phyloP scores from a whole-genome alignment of 352 stramenopile genomes.

The Halophytophthora polymorphica region DNA sequence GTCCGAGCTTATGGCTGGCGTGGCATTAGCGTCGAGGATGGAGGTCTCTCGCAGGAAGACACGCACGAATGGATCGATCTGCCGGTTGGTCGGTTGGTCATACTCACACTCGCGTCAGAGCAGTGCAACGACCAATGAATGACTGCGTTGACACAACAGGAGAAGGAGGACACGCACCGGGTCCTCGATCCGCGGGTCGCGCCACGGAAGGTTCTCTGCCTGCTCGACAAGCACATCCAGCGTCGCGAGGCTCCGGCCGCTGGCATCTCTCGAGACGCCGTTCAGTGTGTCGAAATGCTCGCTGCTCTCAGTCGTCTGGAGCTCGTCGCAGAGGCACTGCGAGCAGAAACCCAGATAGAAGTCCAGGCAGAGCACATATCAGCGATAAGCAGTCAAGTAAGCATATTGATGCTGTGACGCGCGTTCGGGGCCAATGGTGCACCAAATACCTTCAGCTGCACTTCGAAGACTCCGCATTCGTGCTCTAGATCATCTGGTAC shows the following conservation, averaged over 20 bases:
- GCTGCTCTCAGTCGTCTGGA: constrained; percentile 14
- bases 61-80: constrained; percentile 62
- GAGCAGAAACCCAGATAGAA: not conserved
- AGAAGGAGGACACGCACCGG: constrained; percentile 26
- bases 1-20: constrained; percentile 26
- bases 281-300: constrained; percentile 30
- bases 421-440: too few relatives aligned
- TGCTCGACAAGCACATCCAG: constrained; percentile 42
- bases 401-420: too few relatives aligned
- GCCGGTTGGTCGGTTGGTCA: not conserved
- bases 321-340: constrained; percentile 21
- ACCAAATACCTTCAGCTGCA: constrained; percentile 26
- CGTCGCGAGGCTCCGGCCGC: constrained; percentile 29
- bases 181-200: constrained; percentile 41
- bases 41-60: constrained; percentile 28
- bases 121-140: not conserved
- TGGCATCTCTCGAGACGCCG: constrained; percentile 24
- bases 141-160: not conserved
- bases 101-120: too few relatives aligned
- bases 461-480: constrained; percentile 29
- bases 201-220: constrained; percentile 45
- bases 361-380: not conserved
- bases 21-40: constrained; percentile 2
- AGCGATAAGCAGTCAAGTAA: not conserved
- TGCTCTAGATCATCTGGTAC: constrained; percentile 24